These are phyloP conservation scores for Ophiostoma tasmaniense DNA, from an alignment of 2,329 filamentous ascomycete genomes.

Conservation along the genomic window DNA sequence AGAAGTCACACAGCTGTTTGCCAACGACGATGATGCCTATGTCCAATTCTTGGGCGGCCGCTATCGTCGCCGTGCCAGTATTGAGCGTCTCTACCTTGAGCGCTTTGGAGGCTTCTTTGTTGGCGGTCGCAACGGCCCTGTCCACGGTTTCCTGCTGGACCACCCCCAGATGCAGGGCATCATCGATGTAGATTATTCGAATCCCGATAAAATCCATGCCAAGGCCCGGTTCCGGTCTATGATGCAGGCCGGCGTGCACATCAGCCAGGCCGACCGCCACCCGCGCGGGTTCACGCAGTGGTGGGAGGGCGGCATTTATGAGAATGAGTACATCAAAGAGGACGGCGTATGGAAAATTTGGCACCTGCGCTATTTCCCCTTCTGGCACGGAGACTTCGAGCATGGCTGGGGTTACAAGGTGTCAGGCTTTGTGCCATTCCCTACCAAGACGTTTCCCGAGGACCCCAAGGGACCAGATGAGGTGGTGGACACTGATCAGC, in stretches of 20 bases:
- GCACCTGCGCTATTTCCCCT: constrained; percentile 47
- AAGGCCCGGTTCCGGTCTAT: constrained; percentile 45
- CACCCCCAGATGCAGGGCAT: constrained; percentile 51
- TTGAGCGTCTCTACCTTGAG: constrained; percentile 43
- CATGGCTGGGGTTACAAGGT: constrained; percentile 46
- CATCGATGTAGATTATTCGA: constrained; percentile 40
- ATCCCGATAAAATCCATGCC: constrained; percentile 29
- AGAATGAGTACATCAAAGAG: constrained; percentile 52
- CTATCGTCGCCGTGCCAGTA: constrained; percentile 43
- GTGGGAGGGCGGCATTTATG: constrained; percentile 51
- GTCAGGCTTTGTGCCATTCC: constrained; percentile 45
- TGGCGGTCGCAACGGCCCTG: constrained; percentile 45
- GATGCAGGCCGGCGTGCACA: constrained; percentile 47
- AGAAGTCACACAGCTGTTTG: constrained; percentile 42
- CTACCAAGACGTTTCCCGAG: constrained; percentile 39
- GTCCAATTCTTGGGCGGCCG: constrained; percentile 49
- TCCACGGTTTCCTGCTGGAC: constrained; percentile 48
- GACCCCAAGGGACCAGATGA: constrained; percentile 44
- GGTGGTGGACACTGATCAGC: constrained; percentile 37
- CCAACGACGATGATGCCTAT: constrained; percentile 44
- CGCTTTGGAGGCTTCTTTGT: constrained; percentile 45
- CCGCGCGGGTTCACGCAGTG: constrained; percentile 46
- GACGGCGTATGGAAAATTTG: constrained; percentile 46
- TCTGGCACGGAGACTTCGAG: constrained; percentile 48
- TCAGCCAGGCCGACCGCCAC: constrained; percentile 40